Percentiles rank a stretch among this genome's conserved stretches.
Conservation (phyloP, 148 eudicot genomes). For the Vaccinium myrtillus region DNA sequence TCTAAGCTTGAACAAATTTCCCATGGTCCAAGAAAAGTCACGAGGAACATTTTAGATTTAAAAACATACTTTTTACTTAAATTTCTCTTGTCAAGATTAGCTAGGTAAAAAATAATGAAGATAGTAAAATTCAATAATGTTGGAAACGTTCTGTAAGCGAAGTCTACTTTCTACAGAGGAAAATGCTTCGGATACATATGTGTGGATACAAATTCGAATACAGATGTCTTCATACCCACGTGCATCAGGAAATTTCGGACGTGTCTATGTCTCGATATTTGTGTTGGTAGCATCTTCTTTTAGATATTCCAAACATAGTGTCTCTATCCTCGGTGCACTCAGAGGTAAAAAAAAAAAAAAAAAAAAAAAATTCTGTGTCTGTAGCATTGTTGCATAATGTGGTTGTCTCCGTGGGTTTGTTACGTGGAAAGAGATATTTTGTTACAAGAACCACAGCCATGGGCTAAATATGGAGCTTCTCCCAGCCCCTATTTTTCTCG, state of each 20-base stretch:
- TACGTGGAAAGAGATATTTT: not conserved
- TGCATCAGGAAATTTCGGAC: not conserved
- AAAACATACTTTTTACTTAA: not conserved
- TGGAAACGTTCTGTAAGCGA: not conserved
- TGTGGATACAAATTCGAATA: too few species aligned
- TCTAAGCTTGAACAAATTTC: too few species aligned
- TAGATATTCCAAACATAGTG: too few species aligned
- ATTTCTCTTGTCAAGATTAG: not conserved
- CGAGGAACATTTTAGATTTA: too few species aligned
- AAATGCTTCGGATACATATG: not conserved
- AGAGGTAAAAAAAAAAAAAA: too few species aligned
- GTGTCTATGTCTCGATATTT: too few species aligned
- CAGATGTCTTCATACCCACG: not conserved
- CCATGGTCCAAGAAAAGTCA: too few species aligned
- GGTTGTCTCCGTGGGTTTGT: not conserved
- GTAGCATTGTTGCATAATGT: not conserved
- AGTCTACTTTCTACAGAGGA: not conserved
- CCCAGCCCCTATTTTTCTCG: not conserved
- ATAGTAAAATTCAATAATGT: not conserved
- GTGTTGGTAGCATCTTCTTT: too few species aligned
- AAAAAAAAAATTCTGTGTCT: too few species aligned
- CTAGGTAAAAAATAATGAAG: too few species aligned
- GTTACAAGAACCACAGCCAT: not conserved
- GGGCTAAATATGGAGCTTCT: constrained; percentile 1
- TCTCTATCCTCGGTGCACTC: too few species aligned